phyloP scores from a whole-genome alignment of 2,329 filamentous ascomycete species.

The Neurospora sp. region DNA sequence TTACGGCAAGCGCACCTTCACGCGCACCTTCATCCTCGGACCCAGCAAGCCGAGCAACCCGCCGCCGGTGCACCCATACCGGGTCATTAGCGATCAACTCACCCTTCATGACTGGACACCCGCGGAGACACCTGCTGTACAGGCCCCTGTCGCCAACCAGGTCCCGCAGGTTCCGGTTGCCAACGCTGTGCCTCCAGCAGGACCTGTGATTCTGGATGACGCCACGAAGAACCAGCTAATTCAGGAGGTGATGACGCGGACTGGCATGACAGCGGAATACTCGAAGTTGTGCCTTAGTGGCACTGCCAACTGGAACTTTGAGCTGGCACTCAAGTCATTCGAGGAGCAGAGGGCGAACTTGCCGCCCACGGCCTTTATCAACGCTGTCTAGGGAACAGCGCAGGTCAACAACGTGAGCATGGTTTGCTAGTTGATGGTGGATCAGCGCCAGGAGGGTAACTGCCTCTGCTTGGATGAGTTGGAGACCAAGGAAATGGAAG shows the following conservation, averaged over 20 bases:
- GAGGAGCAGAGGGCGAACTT: constrained; percentile 58
- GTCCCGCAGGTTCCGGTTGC: neutral
- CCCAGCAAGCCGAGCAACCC: constrained; percentile 57
- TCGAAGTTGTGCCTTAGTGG: constrained; percentile 72
- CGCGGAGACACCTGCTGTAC: neutral
- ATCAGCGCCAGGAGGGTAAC: neutral
- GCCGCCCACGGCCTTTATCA: constrained; percentile 6
- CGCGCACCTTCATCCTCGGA: constrained; percentile 69
- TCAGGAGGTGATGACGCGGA: constrained; percentile 63
- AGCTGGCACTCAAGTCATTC: constrained; percentile 65
- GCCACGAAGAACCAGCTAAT: constrained; percentile 54
- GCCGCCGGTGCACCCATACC: constrained; percentile 36
- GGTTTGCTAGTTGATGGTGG: neutral
- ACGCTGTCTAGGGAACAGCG: constrained; percentile 1
- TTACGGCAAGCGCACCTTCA: constrained; percentile 65
- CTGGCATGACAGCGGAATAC: constrained; percentile 70
- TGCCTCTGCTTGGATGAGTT: neutral
- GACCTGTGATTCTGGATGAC: constrained; percentile 5
- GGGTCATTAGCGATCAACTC: constrained; percentile 73
- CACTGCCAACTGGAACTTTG: constrained; percentile 64
- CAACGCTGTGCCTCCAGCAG: neutral
- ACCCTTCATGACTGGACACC: constrained; percentile 55
- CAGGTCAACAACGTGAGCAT: neutral
- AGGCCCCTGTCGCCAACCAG: constrained; percentile 15
- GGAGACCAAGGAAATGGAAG: neutral